These are phyloP conservation scores for Graphilbum fragrans DNA, from an alignment of 2,329 filamentous ascomycete genomes.

Conservation along the genomic window DNA sequence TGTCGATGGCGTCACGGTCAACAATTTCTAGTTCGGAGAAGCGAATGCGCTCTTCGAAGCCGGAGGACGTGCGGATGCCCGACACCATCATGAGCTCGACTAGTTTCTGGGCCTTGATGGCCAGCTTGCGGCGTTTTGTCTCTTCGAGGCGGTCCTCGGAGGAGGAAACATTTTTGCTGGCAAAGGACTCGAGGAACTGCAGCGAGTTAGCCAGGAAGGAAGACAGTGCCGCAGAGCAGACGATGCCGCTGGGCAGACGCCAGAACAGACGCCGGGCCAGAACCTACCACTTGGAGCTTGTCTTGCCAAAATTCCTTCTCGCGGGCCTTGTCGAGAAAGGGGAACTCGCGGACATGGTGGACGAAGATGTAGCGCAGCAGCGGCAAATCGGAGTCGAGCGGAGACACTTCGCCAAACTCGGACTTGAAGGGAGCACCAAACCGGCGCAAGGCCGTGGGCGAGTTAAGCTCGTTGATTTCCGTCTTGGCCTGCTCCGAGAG, in stretches of 20 bases:
- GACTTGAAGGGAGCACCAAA: constrained; percentile 95
- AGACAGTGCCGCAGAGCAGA: neutral
- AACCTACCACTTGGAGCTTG: constrained; percentile 79
- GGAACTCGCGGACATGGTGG: constrained; percentile 94
- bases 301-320: constrained; percentile 99
- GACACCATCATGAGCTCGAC: constrained; percentile 99
- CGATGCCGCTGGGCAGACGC: neutral
- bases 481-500: constrained; percentile 78
- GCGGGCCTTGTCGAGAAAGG: constrained; percentile 88
- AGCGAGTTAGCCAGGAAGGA: neutral
- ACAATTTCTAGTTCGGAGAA: constrained; percentile 97
- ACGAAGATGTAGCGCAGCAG: constrained; percentile 96
- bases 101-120: constrained; percentile 85
- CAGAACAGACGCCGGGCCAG: neutral
- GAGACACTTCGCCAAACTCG: constrained; percentile 82
- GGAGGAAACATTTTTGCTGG: constrained; percentile 91
- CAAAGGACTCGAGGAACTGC: constrained; percentile 92
- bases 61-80: constrained; percentile 85
- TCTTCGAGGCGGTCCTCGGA: constrained; percentile 93
- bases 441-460: constrained; percentile 82
- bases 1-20: constrained; percentile 83
- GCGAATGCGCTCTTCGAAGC: constrained; percentile 92
- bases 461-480: constrained; percentile 89
- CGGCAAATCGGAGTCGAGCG: constrained; percentile 85
- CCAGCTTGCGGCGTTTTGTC: constrained; percentile 87